Evolutionary conservation across 441 rosid species (phyloP).

Genomic region (Croton setiger): DNA sequence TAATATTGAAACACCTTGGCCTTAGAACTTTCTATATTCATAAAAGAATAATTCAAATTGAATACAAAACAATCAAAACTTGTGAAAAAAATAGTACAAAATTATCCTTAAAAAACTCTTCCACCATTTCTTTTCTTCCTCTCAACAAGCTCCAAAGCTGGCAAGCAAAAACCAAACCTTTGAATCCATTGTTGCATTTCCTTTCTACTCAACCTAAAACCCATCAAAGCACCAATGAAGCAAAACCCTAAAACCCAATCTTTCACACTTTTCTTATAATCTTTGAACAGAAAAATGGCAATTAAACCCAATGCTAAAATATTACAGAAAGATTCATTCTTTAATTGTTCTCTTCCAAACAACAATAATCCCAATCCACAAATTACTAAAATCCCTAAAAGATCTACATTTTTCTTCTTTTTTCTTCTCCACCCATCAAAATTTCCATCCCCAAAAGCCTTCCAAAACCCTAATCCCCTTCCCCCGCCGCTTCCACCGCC

Average conservation of each 20-base stretch:
- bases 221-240: slow-evolving; percentile 31
- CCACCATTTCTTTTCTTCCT: slow-evolving; percentile 28
- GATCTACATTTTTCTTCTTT: slow-evolving; percentile 22
- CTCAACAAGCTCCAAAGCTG: slow-evolving; percentile 22
- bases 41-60: background rate
- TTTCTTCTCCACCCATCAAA: slow-evolving; percentile 39
- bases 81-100: background rate
- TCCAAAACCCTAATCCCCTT: slow-evolving; percentile 24
- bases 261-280: slow-evolving; percentile 23
- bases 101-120: slow-evolving; percentile 16
- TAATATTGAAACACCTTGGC: background rate
- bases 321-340: slow-evolving; percentile 23
- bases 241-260: slow-evolving; percentile 35
- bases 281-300: slow-evolving; percentile 18
- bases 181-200: slow-evolving; percentile 28
- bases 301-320: slow-evolving; percentile 30
- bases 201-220: slow-evolving; percentile 29
- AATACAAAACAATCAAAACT: background rate
- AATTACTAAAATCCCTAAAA: slow-evolving; percentile 20
- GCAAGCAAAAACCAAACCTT: slow-evolving; percentile 19
- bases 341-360: slow-evolving; percentile 30
- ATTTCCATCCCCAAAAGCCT: slow-evolving; percentile 34
- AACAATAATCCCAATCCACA: slow-evolving; percentile 24
- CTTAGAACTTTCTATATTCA: background rate
- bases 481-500: slow-evolving; percentile 25